These are phyloP conservation scores for Casuarina glauca DNA, from an alignment of 306 rosid genomes.

Conservation along the genomic window DNA sequence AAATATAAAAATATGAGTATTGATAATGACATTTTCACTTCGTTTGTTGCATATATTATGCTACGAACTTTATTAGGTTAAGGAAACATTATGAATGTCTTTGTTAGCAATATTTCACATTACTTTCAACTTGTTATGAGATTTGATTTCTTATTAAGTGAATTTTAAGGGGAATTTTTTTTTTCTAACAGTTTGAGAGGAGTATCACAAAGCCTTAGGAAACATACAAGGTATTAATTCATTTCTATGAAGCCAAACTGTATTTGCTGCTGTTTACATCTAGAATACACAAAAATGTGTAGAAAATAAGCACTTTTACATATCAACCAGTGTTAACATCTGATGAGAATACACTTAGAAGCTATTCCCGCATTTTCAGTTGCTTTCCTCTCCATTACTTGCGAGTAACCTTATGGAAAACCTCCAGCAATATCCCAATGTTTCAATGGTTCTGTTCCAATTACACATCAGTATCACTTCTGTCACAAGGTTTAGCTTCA, in stretches of 20 bases:
- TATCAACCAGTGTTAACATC: neutral
- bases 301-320: neutral
- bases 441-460: conserved; percentile 33
- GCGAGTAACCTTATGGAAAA: neutral
- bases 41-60: no score
- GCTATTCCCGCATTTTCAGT: conserved; percentile 23
- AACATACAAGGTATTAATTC: neutral
- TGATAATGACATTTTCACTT: no score
- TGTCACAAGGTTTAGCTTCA: conserved; percentile 14
- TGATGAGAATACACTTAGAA: neutral
- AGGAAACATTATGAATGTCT: no score
- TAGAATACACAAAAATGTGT: neutral
- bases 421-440: neutral
- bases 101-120: no score
- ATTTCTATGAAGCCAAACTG: neutral
- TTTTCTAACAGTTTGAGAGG: no score
- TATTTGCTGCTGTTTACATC: neutral
- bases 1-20: no score
- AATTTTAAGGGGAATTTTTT: no score
- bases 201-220: neutral
- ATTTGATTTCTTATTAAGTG: no score
- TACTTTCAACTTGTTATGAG: no score
- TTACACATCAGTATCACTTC: conserved; percentile 5
- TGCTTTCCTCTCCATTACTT: conserved; percentile 26
- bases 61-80: no score